Evolutionary conservation across 2,329 filamentous ascomycete genomes (phyloP).

Genomic region (Setomelanomma holmii): DNA sequence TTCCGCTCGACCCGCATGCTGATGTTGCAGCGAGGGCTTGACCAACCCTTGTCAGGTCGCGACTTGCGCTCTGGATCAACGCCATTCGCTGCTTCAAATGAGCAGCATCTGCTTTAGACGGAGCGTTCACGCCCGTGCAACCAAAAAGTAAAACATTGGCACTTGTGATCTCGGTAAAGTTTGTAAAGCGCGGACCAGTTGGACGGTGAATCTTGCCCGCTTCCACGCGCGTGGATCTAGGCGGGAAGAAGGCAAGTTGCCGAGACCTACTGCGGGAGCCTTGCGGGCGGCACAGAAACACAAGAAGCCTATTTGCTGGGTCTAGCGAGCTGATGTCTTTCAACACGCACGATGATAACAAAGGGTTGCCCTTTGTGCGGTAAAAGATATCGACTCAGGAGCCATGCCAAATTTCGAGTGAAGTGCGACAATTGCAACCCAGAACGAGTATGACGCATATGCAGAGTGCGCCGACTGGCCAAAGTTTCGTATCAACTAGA

Average conservation of each 20-base stretch:
- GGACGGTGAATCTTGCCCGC: neutral
- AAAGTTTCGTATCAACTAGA: neutral
- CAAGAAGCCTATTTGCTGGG: conserved; percentile 16
- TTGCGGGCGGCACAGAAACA: conserved; percentile 14
- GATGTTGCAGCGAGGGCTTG: neutral
- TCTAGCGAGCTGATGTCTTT: neutral
- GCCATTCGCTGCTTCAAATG: neutral
- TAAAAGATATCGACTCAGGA: neutral
- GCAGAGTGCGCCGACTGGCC: neutral
- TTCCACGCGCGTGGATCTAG: conserved; percentile 3
- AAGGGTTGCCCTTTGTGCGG: neutral
- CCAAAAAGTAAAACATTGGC: neutral
- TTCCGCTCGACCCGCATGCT: neutral
- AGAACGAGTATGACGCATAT: neutral
- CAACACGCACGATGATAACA: neutral
- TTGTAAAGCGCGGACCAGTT: neutral
- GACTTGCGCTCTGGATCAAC: neutral
- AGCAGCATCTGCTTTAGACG: neutral
- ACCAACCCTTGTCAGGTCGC: neutral
- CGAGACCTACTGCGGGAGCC: conserved; percentile 8
- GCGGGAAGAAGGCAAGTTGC: conserved; percentile 10
- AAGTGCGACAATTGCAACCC: neutral
- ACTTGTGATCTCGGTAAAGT: neutral
- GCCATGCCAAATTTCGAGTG: neutral
- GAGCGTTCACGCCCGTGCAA: neutral